A percentile compares a stretch with the other conserved stretches of the same genome.
These are phyloP conservation scores for Wickerhamomyces sp. DNA, from an alignment of 1,139 yeast species.

Conservation along the genomic window DNA sequence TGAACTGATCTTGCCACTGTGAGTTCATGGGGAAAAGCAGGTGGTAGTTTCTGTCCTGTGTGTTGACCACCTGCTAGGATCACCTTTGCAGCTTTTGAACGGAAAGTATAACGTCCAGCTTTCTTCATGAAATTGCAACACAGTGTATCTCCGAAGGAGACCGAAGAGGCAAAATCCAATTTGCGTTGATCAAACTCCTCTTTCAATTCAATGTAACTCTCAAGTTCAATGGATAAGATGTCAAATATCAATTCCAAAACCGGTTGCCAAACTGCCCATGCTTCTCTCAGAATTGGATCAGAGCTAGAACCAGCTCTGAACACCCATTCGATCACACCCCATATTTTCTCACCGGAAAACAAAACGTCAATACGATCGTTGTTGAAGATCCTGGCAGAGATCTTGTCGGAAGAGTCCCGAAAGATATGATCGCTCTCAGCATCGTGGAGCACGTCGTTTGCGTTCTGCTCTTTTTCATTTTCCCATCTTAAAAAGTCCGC, in stretches of 20 bases:
- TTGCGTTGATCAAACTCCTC: not conserved
- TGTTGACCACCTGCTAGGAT: constrained; percentile 9
- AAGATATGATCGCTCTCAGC: constrained; percentile 8
- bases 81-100: constrained; percentile 15
- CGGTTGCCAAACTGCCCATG: constrained; percentile 21
- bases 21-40: constrained; percentile 15
- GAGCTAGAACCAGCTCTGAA: constrained; percentile 11
- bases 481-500: constrained; percentile 4
- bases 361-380: constrained; percentile 21
- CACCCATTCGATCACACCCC: constrained; percentile 21
- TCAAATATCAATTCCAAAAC: constrained; percentile 13
- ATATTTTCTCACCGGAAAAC: constrained; percentile 11
- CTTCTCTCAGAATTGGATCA: constrained; percentile 5
- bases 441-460: not conserved
- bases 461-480: not conserved
- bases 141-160: constrained; percentile 5
- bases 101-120: constrained; percentile 27
- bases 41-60: constrained; percentile 1
- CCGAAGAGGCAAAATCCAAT: not conserved
- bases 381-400: constrained; percentile 13
- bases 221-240: constrained; percentile 15
- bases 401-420: constrained; percentile 9
- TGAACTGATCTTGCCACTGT: constrained; percentile 13
- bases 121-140: constrained; percentile 8
- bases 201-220: not conserved